Conservation (phyloP, 1,284 basidiomycete genomes). For the Malassezia nana region DNA sequence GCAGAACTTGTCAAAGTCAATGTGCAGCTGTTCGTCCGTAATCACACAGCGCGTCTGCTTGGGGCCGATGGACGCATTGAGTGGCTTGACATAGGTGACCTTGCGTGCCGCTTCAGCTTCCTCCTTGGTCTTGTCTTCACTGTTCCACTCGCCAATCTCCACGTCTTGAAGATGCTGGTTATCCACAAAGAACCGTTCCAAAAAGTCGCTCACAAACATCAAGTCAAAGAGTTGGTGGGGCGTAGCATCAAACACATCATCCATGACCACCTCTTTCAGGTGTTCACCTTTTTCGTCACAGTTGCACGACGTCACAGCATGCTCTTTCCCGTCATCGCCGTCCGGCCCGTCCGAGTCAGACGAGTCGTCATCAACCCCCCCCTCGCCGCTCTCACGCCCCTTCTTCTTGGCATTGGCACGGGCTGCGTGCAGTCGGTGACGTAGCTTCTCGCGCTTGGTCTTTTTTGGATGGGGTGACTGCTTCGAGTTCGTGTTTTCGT, state of each 20-base stretch:
- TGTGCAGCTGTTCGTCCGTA: slow-evolving; percentile 67
- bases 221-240: slow-evolving; percentile 92
- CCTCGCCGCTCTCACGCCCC: slow-evolving; percentile 17
- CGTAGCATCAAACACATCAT: slow-evolving; percentile 70
- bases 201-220: slow-evolving; percentile 90
- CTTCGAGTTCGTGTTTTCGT: slow-evolving; percentile 22
- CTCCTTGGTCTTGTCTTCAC: slow-evolving; percentile 48
- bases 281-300: slow-evolving; percentile 68
- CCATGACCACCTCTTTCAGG: slow-evolving; percentile 64
- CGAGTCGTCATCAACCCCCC: slow-evolving; percentile 19
- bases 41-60: slow-evolving; percentile 92
- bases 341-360: slow-evolving; percentile 14
- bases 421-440: slow-evolving; percentile 10
- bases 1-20: slow-evolving; percentile 76
- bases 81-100: slow-evolving; percentile 90
- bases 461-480: not conserved
- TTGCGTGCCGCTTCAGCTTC: slow-evolving; percentile 54
- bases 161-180: slow-evolving; percentile 67
- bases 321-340: slow-evolving; percentile 19
- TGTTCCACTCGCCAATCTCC: slow-evolving; percentile 45
- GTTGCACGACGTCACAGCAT: slow-evolving; percentile 59
- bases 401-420: slow-evolving; percentile 23
- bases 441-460: slow-evolving; percentile 32
- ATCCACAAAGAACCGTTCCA: slow-evolving; percentile 79
- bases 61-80: slow-evolving; percentile 77